Evolutionary conservation across 1,284 basidiomycete species (phyloP).

Genomic region (Ceratobasidium sp.): DNA sequence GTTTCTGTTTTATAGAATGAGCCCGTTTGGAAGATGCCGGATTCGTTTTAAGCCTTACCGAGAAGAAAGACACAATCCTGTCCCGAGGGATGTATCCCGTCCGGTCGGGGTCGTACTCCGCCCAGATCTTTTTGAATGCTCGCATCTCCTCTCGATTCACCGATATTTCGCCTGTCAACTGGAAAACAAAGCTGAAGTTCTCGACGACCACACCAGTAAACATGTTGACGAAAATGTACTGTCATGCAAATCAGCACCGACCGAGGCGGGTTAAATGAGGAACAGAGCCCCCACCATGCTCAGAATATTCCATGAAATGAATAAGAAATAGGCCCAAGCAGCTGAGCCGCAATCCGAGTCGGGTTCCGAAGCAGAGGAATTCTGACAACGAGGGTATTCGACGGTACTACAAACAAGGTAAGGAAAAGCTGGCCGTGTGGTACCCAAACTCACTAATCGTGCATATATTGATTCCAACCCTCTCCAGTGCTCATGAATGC

Average conservation of each 20-base stretch:
- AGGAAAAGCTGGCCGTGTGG: constrained; percentile 9
- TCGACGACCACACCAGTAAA: constrained; percentile 97
- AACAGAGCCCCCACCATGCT: constrained; percentile 79
- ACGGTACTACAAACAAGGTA: constrained; percentile 60
- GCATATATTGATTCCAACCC: constrained; percentile 96
- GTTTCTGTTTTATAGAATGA: constrained; percentile 57
- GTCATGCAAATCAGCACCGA: constrained; percentile 40
- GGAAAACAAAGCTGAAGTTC: constrained; percentile 96
- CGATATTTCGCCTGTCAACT: constrained; percentile 76
- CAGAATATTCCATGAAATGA: constrained; percentile 95
- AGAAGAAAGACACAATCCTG: constrained; percentile 82
- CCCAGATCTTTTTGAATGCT: constrained; percentile 94
- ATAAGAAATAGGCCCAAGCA: constrained; percentile 85
- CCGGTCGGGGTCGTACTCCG: constrained; percentile 78
- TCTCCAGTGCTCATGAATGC: constrained; percentile 83
- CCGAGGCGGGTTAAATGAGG: too few relatives aligned
- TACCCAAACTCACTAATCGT: constrained; percentile 79
- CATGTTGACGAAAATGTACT: constrained; percentile 96
- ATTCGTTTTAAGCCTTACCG: constrained; percentile 58
- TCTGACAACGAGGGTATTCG: constrained; percentile 85
- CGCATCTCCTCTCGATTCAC: constrained; percentile 91
- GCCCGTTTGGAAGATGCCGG: neutral
- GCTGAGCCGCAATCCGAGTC: constrained; percentile 90
- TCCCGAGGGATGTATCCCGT: constrained; percentile 80
- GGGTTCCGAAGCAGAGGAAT: constrained; percentile 55